Conservation (phyloP, 306 rosid genomes). For the Begonia loranthoides region DNA sequence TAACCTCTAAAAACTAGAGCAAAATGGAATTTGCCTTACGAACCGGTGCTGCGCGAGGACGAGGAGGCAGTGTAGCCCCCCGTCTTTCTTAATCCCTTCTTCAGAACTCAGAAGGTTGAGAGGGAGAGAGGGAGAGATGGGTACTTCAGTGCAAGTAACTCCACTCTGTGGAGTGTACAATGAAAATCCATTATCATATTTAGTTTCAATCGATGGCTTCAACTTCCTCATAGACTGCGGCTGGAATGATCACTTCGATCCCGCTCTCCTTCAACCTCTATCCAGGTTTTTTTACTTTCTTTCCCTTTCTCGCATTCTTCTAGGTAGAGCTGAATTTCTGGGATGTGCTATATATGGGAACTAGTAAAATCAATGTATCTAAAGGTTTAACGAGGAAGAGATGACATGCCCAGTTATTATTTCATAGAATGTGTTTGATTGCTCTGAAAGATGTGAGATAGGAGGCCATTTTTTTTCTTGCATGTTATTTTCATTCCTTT, state of each 20-base stretch:
- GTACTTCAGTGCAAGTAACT: slow-evolving; percentile 81
- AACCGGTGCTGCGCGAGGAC: no score
- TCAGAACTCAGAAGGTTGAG: neutral
- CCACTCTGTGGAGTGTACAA: slow-evolving; percentile 86
- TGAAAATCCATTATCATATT: slow-evolving; percentile 83
- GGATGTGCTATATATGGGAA: neutral
- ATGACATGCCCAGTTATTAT: neutral
- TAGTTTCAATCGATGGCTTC: slow-evolving; percentile 83
- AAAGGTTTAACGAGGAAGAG: neutral
- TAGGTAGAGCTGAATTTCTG: slow-evolving; percentile 1
- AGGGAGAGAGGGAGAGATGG: slow-evolving; percentile 31
- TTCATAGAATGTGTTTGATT: neutral
- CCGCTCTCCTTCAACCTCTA: slow-evolving; percentile 74
- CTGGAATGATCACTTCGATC: slow-evolving; percentile 91
- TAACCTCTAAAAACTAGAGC: no score
- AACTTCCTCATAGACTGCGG: slow-evolving; percentile 90
- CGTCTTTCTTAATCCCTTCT: no score
- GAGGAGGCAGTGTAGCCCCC: no score
- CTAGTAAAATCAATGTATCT: no score
- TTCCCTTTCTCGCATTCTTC: neutral
- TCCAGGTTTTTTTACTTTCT: slow-evolving; percentile 40
- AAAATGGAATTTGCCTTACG: no score
- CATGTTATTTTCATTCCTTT: no score
- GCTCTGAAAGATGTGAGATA: neutral
- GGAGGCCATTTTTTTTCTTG: neutral